phyloP scores from a whole-genome alignment of 1,284 basidiomycete genomes.

The Cystobasidium slooffiae region DNA sequence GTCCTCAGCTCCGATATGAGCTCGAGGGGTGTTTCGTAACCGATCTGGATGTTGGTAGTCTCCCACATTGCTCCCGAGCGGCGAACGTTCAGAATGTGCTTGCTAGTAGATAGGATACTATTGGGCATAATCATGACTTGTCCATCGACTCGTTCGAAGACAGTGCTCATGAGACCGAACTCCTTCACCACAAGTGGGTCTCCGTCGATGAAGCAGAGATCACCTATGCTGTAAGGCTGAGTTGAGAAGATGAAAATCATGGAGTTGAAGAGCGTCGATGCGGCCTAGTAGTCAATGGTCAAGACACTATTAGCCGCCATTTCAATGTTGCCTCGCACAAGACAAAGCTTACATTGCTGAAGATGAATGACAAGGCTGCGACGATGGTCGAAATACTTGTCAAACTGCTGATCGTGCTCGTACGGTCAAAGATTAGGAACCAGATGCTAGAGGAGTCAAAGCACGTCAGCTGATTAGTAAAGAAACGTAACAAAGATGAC shows the following conservation, averaged over 20 bases:
- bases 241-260: conserved; percentile 83
- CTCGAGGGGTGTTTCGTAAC: conserved; percentile 56
- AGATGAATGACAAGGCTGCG: conserved; percentile 52
- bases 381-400: conserved; percentile 45
- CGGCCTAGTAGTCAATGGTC: conserved; percentile 65
- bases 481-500: not conserved
- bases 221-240: conserved; percentile 63
- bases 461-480: not conserved
- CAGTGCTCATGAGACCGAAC: conserved; percentile 80
- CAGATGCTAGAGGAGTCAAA: conserved; percentile 60
- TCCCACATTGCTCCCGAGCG: conserved; percentile 68
- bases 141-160: conserved; percentile 76
- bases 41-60: conserved; percentile 63
- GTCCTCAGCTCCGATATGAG: conserved; percentile 68
- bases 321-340: not conserved
- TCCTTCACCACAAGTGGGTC: conserved; percentile 68
- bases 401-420: conserved; percentile 63
- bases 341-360: conserved; percentile 35
- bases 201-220: conserved; percentile 74
- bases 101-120: conserved; percentile 70
- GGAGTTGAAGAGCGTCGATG: conserved; percentile 80
- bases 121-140: conserved; percentile 79
- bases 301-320: conserved; percentile 59
- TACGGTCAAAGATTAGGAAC: conserved; percentile 75
- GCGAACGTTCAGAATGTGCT: conserved; percentile 68